phyloP scores from a whole-genome alignment of 495 filamentous ascomycete genomes.

The Penicillium canariense region DNA sequence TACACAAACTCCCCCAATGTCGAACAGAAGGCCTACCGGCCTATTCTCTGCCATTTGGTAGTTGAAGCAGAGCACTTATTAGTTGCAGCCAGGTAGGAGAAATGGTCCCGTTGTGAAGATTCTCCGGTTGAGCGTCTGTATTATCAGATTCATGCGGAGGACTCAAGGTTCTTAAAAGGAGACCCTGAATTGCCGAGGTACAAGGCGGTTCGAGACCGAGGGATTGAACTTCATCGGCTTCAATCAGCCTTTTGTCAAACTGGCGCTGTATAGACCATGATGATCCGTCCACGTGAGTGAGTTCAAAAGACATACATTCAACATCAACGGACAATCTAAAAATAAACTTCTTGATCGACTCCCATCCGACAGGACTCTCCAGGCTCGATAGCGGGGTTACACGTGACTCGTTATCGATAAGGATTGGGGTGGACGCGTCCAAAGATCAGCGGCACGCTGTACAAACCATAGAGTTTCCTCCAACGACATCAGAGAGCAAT shows the following conservation, averaged over 20 bases:
- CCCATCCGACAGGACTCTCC: neutral
- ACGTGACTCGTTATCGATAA: constrained; percentile 28
- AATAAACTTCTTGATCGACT: neutral
- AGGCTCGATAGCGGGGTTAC: neutral
- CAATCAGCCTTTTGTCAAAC: neutral
- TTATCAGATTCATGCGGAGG: constrained; percentile 8
- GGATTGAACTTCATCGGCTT: neutral
- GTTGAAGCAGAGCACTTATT: neutral
- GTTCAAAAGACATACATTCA: neutral
- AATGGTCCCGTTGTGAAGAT: neutral
- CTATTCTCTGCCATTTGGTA: constrained; percentile 36
- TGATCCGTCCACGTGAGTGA: neutral
- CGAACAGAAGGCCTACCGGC: constrained; percentile 85
- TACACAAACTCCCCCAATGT: constrained; percentile 97
- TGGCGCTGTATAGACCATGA: neutral
- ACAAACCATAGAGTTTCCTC: neutral
- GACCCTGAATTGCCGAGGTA: constrained; percentile 24
- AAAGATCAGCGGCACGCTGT: neutral
- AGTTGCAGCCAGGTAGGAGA: neutral
- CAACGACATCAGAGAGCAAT: constrained; percentile 29
- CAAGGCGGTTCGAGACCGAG: constrained; percentile 8
- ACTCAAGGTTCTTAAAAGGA: constrained; percentile 4
- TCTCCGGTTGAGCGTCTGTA: neutral
- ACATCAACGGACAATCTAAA: neutral
- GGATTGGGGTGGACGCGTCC: constrained; percentile 1